Percentiles rank a stretch among this genome's conserved stretches.
These are phyloP conservation scores for Sporothrix luriei DNA, from an alignment of 2,329 filamentous ascomycete genomes.

Conservation along the genomic window DNA sequence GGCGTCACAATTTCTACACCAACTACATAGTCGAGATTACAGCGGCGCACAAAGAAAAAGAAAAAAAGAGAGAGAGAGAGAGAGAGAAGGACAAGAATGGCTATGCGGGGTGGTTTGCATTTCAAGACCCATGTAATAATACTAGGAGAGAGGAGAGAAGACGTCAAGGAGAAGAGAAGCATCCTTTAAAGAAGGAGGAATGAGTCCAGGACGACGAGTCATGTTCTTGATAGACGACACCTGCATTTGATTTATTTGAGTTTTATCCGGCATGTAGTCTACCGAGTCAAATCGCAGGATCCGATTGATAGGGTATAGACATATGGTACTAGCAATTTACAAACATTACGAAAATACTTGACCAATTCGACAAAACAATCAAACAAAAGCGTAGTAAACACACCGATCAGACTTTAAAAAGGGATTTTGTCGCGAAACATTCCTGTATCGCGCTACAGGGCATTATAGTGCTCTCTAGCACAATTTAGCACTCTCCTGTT, in stretches of 20 bases:
- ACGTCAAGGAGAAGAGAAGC: not conserved
- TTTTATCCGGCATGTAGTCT: not conserved
- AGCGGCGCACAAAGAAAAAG: not conserved
- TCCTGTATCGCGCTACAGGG: no score
- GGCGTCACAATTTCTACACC: not conserved
- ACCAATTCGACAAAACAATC: not conserved
- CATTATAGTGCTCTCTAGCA: not conserved
- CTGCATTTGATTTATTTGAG: not conserved
- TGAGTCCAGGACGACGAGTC: not conserved
- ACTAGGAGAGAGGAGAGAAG: not conserved
- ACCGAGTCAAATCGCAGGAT: no score
- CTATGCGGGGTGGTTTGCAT: not conserved
- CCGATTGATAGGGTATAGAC: not conserved
- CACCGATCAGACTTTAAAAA: not conserved
- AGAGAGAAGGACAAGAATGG: not conserved
- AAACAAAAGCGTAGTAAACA: constrained; percentile 1
- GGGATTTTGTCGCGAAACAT: not conserved
- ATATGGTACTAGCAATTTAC: not conserved
- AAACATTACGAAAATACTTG: not conserved
- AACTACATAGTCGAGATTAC: not conserved
- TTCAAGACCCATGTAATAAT: not conserved
- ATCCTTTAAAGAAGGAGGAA: not conserved
- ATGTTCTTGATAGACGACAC: not conserved
- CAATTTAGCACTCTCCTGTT: not conserved
- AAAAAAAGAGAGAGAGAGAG: not conserved